Evolutionary conservation across 106 monocot species (phyloP).

Genomic region (Iris macrosiphon): DNA sequence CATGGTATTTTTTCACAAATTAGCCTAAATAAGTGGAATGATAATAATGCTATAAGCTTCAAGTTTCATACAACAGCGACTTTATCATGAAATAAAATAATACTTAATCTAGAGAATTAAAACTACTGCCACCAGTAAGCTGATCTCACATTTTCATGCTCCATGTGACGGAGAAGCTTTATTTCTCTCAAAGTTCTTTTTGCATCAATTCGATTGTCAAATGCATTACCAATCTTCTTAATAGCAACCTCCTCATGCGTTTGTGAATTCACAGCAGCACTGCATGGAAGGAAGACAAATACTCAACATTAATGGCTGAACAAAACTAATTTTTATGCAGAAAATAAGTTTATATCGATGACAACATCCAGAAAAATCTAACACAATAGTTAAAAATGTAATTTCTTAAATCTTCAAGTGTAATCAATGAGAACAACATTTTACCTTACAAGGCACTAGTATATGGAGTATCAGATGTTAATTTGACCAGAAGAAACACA

Average conservation of each 20-base stretch:
- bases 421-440: neutral
- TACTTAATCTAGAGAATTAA: neutral
- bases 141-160: constrained; percentile 51
- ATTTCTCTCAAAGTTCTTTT: constrained; percentile 77
- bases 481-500: too few species aligned
- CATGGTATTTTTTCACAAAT: too few species aligned
- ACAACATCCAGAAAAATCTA: too few species aligned
- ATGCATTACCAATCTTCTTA: constrained; percentile 76
- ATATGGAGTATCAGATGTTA: too few species aligned
- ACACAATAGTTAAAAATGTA: too few species aligned
- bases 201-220: constrained; percentile 71
- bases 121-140: neutral
- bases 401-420: too few species aligned
- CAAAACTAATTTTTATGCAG: neutral
- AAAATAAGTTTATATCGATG: neutral
- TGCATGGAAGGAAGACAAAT: constrained; percentile 8
- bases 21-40: too few species aligned
- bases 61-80: too few species aligned
- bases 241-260: constrained; percentile 73
- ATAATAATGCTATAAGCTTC: too few species aligned
- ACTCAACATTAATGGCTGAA: neutral
- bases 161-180: constrained; percentile 66
- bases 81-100: too few species aligned
- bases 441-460: too few species aligned
- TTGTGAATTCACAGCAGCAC: constrained; percentile 64